Conservation (phyloP, 2,329 filamentous ascomycete species). For the Colletotrichum acutatum region DNA sequence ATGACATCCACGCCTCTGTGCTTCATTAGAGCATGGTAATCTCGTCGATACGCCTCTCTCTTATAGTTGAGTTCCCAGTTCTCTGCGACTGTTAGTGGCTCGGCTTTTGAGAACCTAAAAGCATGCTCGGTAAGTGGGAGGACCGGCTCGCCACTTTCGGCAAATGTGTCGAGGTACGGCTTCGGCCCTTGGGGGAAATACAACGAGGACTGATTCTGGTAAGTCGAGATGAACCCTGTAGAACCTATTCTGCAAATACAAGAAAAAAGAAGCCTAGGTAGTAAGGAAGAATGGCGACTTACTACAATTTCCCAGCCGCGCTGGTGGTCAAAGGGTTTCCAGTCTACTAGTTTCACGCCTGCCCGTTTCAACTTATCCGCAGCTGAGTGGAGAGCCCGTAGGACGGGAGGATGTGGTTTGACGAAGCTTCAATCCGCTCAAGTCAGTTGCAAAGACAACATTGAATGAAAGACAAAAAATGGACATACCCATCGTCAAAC, state of each 20-base stretch:
- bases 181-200: constrained; percentile 20
- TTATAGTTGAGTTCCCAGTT: constrained; percentile 10
- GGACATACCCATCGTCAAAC: constrained; percentile 72
- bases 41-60: constrained; percentile 15
- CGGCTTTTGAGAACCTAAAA: background rate
- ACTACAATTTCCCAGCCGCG: constrained; percentile 7
- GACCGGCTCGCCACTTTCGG: constrained; percentile 13
- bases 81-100: constrained; percentile 7
- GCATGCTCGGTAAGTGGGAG: constrained; percentile 11
- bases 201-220: background rate
- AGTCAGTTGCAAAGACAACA: background rate
- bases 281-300: background rate
- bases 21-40: constrained; percentile 25
- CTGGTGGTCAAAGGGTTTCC: constrained; percentile 57
- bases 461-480: background rate
- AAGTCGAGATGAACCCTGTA: background rate
- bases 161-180: constrained; percentile 20
- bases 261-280: background rate
- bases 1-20: constrained; percentile 17
- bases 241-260: background rate
- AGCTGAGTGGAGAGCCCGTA: constrained; percentile 63
- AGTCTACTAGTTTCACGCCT: constrained; percentile 64
- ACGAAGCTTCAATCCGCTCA: background rate
- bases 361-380: constrained; percentile 52
- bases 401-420: constrained; percentile 71